Evolutionary conservation across 805 yeast species (phyloP).

Genomic region (Teunomyces cretensis): DNA sequence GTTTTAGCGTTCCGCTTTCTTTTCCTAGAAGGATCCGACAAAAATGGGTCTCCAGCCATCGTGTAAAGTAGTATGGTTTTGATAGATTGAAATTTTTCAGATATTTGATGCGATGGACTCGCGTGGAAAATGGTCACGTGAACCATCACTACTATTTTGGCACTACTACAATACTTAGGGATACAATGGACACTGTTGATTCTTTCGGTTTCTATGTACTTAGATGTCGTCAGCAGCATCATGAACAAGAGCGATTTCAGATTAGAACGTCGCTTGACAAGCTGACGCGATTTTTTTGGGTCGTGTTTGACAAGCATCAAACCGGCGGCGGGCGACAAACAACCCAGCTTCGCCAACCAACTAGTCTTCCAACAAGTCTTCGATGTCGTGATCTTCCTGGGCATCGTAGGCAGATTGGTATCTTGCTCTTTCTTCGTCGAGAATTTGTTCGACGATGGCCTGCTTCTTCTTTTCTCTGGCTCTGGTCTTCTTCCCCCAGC

Average conservation of each 20-base stretch:
- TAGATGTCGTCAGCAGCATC: background rate
- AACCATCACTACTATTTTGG: background rate
- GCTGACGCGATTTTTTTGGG: too few relatives aligned
- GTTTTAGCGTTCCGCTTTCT: conserved; percentile 37
- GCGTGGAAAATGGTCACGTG: background rate
- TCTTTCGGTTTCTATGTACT: background rate
- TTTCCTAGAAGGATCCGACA: conserved; percentile 58
- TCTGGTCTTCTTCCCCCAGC: conserved; percentile 81
- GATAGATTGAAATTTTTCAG: conserved; percentile 7
- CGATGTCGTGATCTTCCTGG: conserved; percentile 65
- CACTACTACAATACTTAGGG: background rate
- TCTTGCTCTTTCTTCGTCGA: conserved; percentile 37
- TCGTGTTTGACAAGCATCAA: too few relatives aligned
- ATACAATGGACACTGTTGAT: background rate
- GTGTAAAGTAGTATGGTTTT: background rate
- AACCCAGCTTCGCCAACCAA: background rate
- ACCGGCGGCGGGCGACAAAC: too few relatives aligned
- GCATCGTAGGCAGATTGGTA: conserved; percentile 47
- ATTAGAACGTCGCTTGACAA: too few relatives aligned
- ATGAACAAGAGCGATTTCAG: too few relatives aligned
- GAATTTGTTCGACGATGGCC: conserved; percentile 48
- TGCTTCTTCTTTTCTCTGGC: conserved; percentile 55
- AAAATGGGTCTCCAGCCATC: conserved; percentile 62
- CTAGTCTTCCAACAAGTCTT: conserved; percentile 62
- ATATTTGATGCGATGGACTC: conserved; percentile 6